Evolutionary conservation across 306 rosid species (phyloP), one percentile per base, ranked within the genome.

Genomic region (Canavalia ensiformis): DNA sequence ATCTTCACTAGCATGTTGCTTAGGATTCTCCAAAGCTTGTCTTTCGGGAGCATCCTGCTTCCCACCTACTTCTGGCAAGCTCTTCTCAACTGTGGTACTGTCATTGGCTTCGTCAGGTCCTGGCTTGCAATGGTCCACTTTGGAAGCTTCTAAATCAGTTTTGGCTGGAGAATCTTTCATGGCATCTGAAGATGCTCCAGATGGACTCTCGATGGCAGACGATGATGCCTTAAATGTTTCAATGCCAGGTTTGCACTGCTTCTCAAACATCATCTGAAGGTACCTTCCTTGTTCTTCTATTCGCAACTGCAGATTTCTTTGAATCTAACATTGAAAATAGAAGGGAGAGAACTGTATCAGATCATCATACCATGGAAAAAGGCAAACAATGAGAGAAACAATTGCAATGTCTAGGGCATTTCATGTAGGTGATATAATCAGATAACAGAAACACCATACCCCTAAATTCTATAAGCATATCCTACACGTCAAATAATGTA

Each of bases 221-320:
- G 87, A 60, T 34, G 90, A 81, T 44, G 85, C 85, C 85, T 84
- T 87, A 50, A 84, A 84, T 76, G 87, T 66, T 39, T 87, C 90
- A 31, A 68, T 59, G 39, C 90, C 86, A 74, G 90, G 50, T 82
- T 87, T 87, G 82, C 90, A 88, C 79, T 95, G 99, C 83, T 93
- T 89, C 88, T 96, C 98, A 81, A 96, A 93, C 95, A 96, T 94
- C 97, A 87, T 94, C 74, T 96, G 99, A 71, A 96, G 97, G 84
- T 80, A 87, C 88, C 88, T 89, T 72, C 99, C 99, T 79, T 96
- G 99, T 79, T 96, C 99, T 91, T 96, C 99, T 81, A 96, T 93
- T 74, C 99, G 90, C 86, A 96, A 68, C 87, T 96, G 99, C 74
- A 96, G 89, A 86, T 89, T 96, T 86, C 99, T 89, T 91, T 96